A percentile compares a stretch with the other conserved stretches of the same genome.
These are phyloP conservation scores for Botryotinia calthae DNA, from an alignment of 2,329 filamentous ascomycete species.

Conservation along the genomic window DNA sequence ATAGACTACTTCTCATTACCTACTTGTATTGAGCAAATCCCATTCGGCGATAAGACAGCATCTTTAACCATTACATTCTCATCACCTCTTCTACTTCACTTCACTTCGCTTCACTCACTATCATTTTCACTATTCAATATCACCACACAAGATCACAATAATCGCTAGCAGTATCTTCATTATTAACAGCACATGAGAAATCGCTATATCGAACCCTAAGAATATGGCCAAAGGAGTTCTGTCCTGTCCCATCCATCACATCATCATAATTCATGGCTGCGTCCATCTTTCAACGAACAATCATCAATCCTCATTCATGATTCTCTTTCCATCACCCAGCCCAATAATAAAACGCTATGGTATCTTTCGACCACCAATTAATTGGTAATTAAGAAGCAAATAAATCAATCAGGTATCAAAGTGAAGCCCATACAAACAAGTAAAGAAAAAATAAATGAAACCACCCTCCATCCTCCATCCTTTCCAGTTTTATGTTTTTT, in stretches of 20 bases:
- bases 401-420: constrained; percentile 7
- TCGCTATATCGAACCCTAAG: background rate
- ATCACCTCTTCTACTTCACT: no score
- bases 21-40: background rate
- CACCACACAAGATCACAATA: background rate
- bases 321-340: background rate
- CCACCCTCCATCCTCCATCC: constrained; percentile 1
- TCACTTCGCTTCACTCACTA: background rate
- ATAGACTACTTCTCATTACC: background rate
- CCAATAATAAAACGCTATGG: background rate
- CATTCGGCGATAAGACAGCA: background rate
- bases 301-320: background rate
- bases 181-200: background rate
- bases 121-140: background rate
- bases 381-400: constrained; percentile 12
- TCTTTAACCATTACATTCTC: background rate
- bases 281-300: background rate
- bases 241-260: constrained; percentile 2
- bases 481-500: background rate
- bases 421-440: constrained; percentile 1
- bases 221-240: background rate
- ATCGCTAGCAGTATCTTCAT: background rate
- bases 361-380: constrained; percentile 3
- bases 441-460: constrained; percentile 16
- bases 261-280: constrained; percentile 7